phyloP scores from a whole-genome alignment of 495 filamentous ascomycete species.

The Glonium stellatum region DNA sequence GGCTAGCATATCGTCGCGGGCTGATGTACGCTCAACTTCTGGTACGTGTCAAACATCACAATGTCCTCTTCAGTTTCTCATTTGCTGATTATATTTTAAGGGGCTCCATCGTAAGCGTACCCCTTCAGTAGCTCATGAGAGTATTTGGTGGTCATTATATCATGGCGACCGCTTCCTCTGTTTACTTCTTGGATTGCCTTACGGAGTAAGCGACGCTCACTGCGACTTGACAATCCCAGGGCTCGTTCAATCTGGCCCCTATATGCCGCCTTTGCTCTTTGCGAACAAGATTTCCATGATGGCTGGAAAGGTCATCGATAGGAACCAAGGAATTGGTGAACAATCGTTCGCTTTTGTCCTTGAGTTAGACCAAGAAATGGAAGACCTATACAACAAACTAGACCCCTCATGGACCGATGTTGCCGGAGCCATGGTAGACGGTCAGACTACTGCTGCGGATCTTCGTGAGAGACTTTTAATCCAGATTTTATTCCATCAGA shows the following conservation, averaged over 20 bases:
- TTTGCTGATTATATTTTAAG: conserved; percentile 1
- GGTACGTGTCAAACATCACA: conserved; percentile 8
- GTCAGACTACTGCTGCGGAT: conserved; percentile 24
- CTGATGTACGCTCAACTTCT: conserved; percentile 45
- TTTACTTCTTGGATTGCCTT: conserved; percentile 47
- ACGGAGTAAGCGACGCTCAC: conserved; percentile 38
- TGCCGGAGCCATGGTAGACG: conserved; percentile 12
- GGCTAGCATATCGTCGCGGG: conserved; percentile 43
- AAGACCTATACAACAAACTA: conserved; percentile 37
- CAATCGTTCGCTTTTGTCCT: conserved; percentile 40
- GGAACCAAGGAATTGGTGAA: conserved; percentile 40
- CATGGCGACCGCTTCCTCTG: conserved; percentile 42
- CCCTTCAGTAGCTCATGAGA: conserved; percentile 26
- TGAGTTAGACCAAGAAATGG: conserved; percentile 44
- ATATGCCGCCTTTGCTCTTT: conserved; percentile 26
- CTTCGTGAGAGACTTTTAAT: conserved; percentile 37
- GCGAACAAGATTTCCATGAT: conserved; percentile 37
- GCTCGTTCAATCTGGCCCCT: background rate
- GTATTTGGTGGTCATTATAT: conserved; percentile 43
- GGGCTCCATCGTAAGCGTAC: conserved; percentile 28
- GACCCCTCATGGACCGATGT: conserved; percentile 34
- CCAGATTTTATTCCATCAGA: conserved; percentile 44
- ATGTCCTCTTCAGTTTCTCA: background rate
- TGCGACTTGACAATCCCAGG: conserved; percentile 27
- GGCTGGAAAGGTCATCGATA: conserved; percentile 47